Evolutionary conservation across 768 basidiomycete species (phyloP).

Genomic region (Trametes cubensis): DNA sequence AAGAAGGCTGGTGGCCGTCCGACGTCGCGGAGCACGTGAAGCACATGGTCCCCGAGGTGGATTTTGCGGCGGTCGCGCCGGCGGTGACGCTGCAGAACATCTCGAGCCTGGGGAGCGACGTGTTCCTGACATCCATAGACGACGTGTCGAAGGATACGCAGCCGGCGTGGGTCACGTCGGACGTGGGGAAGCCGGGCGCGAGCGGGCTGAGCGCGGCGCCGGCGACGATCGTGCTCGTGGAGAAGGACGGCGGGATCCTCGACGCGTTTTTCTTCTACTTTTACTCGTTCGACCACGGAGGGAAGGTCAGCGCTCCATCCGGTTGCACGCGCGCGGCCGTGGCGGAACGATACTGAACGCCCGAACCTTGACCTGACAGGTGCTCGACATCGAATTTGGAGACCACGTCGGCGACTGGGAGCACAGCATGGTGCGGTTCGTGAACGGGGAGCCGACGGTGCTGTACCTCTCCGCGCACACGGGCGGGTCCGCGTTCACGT

Average conservation of each 20-base stretch:
- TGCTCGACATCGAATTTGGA: slow-evolving; percentile 32
- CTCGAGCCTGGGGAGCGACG: slow-evolving; percentile 13
- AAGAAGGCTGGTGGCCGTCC: slow-evolving; percentile 31
- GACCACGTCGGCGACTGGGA: slow-evolving; percentile 41
- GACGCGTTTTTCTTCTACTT: slow-evolving; percentile 41
- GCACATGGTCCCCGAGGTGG: slow-evolving; percentile 28
- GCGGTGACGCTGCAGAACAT: slow-evolving; percentile 28
- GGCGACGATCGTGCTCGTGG: slow-evolving; percentile 35
- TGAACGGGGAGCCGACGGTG: slow-evolving; percentile 31
- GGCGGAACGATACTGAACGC: neutral
- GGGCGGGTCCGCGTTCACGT: slow-evolving; percentile 34
- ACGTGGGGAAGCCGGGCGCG: slow-evolving; percentile 29
- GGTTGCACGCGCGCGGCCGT: too few relatives aligned
- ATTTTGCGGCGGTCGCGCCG: slow-evolving; percentile 19
- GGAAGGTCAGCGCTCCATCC: slow-evolving; percentile 4
- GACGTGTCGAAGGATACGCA: slow-evolving; percentile 18
- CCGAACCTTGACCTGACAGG: slow-evolving; percentile 6
- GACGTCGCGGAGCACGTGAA: slow-evolving; percentile 30
- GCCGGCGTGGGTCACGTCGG: slow-evolving; percentile 26
- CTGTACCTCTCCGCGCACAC: slow-evolving; percentile 37
- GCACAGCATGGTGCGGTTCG: slow-evolving; percentile 39
- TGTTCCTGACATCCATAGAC: slow-evolving; percentile 30
- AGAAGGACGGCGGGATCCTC: slow-evolving; percentile 32
- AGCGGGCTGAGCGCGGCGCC: slow-evolving; percentile 31
- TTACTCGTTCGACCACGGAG: slow-evolving; percentile 35